Evolutionary conservation across 1,139 yeast genomes (phyloP).

Genomic region (Scheffersomyces parashehatae): DNA sequence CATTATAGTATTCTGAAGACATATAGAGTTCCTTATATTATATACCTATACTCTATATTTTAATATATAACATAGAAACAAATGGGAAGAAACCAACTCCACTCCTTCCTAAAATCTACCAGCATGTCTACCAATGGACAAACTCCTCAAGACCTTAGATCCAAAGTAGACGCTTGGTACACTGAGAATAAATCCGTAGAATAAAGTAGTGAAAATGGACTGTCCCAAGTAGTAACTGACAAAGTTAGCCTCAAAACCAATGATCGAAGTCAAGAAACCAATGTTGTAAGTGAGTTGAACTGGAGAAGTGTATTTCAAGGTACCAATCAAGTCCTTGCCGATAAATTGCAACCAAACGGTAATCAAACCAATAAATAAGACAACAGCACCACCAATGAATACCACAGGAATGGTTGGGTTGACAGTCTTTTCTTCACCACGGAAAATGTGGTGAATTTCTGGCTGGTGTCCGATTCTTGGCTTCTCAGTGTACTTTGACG

Average conservation of each 20-base stretch:
- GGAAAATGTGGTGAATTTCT: constrained; percentile 73
- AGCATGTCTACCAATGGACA: constrained; percentile 34
- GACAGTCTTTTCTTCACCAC: constrained; percentile 55
- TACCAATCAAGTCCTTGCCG: constrained; percentile 46
- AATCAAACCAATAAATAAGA: constrained; percentile 44
- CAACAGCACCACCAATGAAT: constrained; percentile 49
- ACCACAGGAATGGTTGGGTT: constrained; percentile 53
- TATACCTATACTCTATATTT: no score
- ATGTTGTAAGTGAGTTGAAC: constrained; percentile 35
- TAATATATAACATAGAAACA: not conserved
- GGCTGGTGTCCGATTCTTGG: constrained; percentile 55
- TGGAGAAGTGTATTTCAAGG: constrained; percentile 26
- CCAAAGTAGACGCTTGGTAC: constrained; percentile 67
- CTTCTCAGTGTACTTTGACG: constrained; percentile 23
- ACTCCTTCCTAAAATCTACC: constrained; percentile 22
- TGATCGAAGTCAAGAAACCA: constrained; percentile 54
- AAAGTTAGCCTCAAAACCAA: constrained; percentile 64
- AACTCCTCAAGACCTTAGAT: constrained; percentile 54
- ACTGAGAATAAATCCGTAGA: constrained; percentile 49
- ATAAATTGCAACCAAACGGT: constrained; percentile 49
- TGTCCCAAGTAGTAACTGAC: constrained; percentile 68
- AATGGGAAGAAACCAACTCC: not conserved
- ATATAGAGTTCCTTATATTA: no score
- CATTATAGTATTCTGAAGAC: no score
- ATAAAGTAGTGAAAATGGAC: constrained; percentile 70